A percentile compares a stretch with the other conserved stretches of the same genome.
Conservation (phyloP, 169 alveolate species). For the Perkinsus olseni region DNA sequence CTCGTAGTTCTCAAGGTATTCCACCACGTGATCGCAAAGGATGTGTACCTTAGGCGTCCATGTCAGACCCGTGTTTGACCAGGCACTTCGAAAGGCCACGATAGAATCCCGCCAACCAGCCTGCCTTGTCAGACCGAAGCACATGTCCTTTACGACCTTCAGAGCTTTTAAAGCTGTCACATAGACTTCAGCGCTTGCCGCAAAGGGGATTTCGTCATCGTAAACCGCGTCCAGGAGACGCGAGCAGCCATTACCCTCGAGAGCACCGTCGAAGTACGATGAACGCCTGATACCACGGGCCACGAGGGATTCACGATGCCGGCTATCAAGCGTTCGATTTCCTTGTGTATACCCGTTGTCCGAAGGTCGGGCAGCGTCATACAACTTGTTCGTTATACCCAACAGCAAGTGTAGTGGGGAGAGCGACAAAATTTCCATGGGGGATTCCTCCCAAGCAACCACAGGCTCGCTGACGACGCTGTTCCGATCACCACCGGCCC, state of each 20-base stretch:
- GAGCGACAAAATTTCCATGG: neutral
- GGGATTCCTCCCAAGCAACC: neutral
- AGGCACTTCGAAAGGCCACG: no score
- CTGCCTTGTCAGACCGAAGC: no score
- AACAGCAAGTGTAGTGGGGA: neutral
- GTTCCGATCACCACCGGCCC: neutral
- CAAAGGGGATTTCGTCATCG: no score
- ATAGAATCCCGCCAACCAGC: no score
- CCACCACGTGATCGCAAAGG: no score
- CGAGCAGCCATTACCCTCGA: neutral
- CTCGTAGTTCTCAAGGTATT: no score
- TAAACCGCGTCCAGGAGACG: neutral
- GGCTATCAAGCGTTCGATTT: neutral
- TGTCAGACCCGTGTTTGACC: no score
- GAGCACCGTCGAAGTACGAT: neutral
- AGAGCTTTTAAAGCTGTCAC: no score
- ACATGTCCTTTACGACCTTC: no score
- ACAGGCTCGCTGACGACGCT: neutral
- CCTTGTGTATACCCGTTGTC: neutral
- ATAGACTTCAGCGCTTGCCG: no score
- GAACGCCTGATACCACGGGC: neutral
- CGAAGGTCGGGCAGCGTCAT: neutral
- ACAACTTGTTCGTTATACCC: neutral
- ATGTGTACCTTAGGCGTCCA: no score
- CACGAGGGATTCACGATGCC: neutral